Evolutionary conservation across 2,329 filamentous ascomycete species (phyloP), one percentile per base, ranked within the genome.

Genomic region (Nigrospora sphaerica): DNA sequence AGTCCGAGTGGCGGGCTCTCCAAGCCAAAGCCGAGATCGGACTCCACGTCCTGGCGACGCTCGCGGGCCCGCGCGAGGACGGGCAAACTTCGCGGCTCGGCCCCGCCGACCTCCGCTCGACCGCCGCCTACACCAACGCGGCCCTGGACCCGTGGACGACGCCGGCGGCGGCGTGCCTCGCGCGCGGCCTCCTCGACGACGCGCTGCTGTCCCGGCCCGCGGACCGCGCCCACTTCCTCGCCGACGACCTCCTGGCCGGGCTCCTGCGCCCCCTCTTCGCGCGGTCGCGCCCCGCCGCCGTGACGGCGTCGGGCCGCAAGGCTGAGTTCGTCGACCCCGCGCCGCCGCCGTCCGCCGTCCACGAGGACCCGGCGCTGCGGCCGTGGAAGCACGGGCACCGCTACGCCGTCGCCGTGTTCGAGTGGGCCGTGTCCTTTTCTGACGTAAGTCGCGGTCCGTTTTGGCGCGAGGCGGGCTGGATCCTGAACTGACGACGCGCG

Each of bases 181-280:
- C 58, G 10, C 45, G 16, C 5, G 23, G 41, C 1, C 37, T 62
- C 1, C 49, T 62, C 2, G 44, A 45, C 6, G 6, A 17, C 44
- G 14, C 53, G 53, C 37, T 52, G 3, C 18, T 28, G 32, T 35
- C 4, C 39, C 37, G 17, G 11, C 33, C 36, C 17, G 19, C 38
- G 35, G 32, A 19, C 41, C 38, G 50, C 37, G 45, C 35, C 2
- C 38, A 32, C 4, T 75, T 81, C 53, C 67, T 82, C 53, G 67
- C 74, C 16, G 68, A 73, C n/a, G 66, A 73, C 35, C 69, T 89
- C 46, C 74, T 91, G 4, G 70, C 75, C 50, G 66, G 68, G 55
- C 82, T 82, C 57, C 72, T 91, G 43, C 82, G 81, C 34, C 83
- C 83, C 28, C 67, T 87, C 6, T 90, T 91, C 67, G 72, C 74